These are phyloP conservation scores for Phytophthora macrochlamydospora DNA, from an alignment of 352 stramenopile species.

Conservation along the genomic window DNA sequence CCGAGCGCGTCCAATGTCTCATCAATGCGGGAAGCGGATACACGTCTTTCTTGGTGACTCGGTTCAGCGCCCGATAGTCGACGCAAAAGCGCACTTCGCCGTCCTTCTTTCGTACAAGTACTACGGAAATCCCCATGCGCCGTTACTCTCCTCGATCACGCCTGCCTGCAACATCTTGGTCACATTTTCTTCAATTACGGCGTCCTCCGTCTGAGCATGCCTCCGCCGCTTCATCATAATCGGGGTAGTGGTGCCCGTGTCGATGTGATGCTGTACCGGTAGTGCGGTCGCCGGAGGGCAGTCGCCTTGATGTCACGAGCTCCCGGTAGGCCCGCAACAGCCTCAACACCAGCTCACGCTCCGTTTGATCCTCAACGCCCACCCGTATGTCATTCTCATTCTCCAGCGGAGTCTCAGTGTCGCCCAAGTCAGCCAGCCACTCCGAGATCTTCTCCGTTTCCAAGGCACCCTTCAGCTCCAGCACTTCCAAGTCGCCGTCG, in stretches of 20 bases:
- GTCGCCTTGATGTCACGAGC: neutral
- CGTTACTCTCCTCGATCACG: slow-evolving; percentile 19
- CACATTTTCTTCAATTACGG: slow-evolving; percentile 12
- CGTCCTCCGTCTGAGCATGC: slow-evolving; percentile 9
- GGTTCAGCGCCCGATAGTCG: slow-evolving; percentile 23
- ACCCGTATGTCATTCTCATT: slow-evolving; percentile 5
- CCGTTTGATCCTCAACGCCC: neutral
- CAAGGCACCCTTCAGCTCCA: slow-evolving; percentile 6
- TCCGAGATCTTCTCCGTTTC: neutral
- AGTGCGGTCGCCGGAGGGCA: slow-evolving; percentile 13
- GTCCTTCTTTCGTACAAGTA: slow-evolving; percentile 28
- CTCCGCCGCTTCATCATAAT: slow-evolving; percentile 10
- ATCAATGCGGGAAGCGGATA: slow-evolving; percentile 4
- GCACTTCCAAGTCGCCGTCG: slow-evolving; percentile 10
- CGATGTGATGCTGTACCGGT: slow-evolving; percentile 20
- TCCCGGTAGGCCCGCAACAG: slow-evolving; percentile 8
- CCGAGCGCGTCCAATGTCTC: too few species aligned
- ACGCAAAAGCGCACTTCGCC: slow-evolving; percentile 24
- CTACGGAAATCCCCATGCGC: slow-evolving; percentile 24
- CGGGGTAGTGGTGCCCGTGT: slow-evolving; percentile 11
- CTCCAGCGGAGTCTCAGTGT: neutral
- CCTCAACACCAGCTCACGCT: neutral
- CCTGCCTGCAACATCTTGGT: slow-evolving; percentile 14
- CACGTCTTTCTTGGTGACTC: slow-evolving; percentile 21
- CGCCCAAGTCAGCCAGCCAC: neutral